Conservation (phyloP, 2,329 filamentous ascomycete genomes). For the Chaetomium sp. region DNA sequence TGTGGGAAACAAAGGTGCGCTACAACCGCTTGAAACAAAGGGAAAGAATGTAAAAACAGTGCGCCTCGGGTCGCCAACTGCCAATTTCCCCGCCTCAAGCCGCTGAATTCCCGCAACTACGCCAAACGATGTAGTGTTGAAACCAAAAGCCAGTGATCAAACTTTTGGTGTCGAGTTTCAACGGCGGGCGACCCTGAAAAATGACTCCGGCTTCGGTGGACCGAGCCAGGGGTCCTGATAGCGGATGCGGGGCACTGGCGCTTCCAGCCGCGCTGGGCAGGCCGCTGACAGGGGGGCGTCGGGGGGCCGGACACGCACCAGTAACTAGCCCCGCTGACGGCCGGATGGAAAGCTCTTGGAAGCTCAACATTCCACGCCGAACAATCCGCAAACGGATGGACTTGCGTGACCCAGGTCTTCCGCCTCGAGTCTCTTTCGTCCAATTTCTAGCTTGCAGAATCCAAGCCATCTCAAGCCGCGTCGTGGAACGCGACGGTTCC, state of each 20-base stretch:
- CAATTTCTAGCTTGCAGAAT: too few species aligned
- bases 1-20: not conserved
- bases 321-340: slow-evolving; percentile 2
- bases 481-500: too few species aligned
- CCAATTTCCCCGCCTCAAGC: not conserved
- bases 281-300: slow-evolving; percentile 3
- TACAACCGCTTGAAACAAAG: not conserved
- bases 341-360: not conserved
- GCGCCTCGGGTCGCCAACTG: not conserved
- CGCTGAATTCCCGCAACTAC: not conserved
- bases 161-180: not conserved
- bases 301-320: not conserved
- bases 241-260: slow-evolving; percentile 14
- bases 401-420: too few species aligned
- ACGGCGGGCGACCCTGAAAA: slow-evolving; percentile 7
- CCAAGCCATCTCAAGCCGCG: too few species aligned
- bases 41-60: not conserved
- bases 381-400: not conserved
- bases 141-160: slow-evolving; percentile 10
- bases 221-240: slow-evolving; percentile 8
- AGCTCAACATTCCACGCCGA: not conserved
- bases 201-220: slow-evolving; percentile 19
- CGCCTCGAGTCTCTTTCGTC: too few species aligned
- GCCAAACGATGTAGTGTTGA: slow-evolving; percentile 1
- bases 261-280: not conserved